A percentile compares a stretch with the other conserved stretches of the same genome.
Conservation (phyloP, 2,329 filamentous ascomycete genomes). For the Botrytis tulipae region DNA sequence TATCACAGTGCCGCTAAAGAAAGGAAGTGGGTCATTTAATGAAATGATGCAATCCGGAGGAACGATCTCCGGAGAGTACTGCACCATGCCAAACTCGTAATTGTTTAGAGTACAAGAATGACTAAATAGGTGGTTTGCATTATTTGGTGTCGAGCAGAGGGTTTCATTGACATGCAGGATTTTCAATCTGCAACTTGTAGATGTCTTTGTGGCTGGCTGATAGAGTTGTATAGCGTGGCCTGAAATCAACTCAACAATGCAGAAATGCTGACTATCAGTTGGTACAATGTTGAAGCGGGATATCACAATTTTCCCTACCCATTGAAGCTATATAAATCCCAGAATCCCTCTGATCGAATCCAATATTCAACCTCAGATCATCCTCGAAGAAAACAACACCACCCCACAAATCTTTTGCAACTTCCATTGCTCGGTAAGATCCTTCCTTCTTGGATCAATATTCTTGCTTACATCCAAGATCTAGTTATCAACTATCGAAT, state of each 20-base stretch:
- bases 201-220: not conserved
- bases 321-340: constrained; percentile 13
- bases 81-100: not conserved
- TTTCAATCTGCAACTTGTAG: not conserved
- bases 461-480: not conserved
- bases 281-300: not conserved
- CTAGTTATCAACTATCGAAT: not conserved
- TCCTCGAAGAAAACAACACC: not conserved
- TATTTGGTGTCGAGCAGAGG: not conserved
- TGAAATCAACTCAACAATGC: not conserved
- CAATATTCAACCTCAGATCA: not conserved
- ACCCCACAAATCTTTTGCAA: not conserved
- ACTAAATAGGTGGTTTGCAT: not conserved
- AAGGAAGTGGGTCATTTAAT: not conserved
- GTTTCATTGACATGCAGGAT: not conserved
- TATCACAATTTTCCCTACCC: not conserved
- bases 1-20: not conserved
- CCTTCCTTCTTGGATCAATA: not conserved
- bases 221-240: not conserved
- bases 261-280: not conserved
- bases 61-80: not conserved
- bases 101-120: not conserved
- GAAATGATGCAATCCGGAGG: not conserved
- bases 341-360: not conserved
- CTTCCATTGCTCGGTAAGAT: constrained; percentile 7